phyloP scores from a whole-genome alignment of 106 monocot species.

The Apostasia shenzhenica region DNA sequence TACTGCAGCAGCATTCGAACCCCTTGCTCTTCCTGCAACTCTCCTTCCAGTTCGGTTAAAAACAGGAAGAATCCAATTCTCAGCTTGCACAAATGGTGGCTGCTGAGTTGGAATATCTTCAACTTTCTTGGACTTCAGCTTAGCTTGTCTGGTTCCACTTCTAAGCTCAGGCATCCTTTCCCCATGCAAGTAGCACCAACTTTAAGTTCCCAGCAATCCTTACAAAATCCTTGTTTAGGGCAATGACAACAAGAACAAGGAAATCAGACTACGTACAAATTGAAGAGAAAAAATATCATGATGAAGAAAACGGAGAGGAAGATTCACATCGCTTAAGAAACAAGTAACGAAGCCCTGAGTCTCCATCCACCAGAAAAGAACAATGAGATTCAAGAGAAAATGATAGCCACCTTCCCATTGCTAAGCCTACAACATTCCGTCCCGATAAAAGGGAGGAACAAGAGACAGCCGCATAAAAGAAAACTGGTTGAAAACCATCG shows the following conservation, averaged over 20 bases:
- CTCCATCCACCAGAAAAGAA: background rate
- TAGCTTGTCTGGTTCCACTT: slow-evolving; percentile 94
- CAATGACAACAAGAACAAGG: background rate
- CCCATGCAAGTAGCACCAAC: slow-evolving; percentile 72
- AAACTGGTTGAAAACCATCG: background rate
- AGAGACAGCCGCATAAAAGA: background rate
- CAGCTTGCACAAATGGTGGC: slow-evolving; percentile 38
- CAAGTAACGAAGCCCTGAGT: background rate
- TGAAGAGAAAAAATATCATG: background rate
- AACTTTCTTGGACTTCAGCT: slow-evolving; percentile 68
- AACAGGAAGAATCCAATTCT: slow-evolving; percentile 37
- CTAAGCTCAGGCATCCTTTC: slow-evolving; percentile 97
- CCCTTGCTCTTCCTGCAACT: slow-evolving; percentile 70
- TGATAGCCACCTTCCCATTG: background rate
- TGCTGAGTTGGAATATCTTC: slow-evolving; percentile 44
- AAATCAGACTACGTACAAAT: slow-evolving; percentile 2
- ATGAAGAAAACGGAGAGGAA: background rate
- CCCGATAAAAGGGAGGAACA: background rate
- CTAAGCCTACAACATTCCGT: background rate
- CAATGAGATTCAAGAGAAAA: background rate
- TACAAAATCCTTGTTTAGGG: slow-evolving; percentile 20
- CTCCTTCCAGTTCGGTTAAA: slow-evolving; percentile 56
- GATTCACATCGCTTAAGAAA: background rate
- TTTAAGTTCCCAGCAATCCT: slow-evolving; percentile 23
- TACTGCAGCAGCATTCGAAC: slow-evolving; percentile 45